Evolutionary conservation across 2,329 filamentous ascomycete genomes (phyloP).

Genomic region (Cladophialophora exuberans): DNA sequence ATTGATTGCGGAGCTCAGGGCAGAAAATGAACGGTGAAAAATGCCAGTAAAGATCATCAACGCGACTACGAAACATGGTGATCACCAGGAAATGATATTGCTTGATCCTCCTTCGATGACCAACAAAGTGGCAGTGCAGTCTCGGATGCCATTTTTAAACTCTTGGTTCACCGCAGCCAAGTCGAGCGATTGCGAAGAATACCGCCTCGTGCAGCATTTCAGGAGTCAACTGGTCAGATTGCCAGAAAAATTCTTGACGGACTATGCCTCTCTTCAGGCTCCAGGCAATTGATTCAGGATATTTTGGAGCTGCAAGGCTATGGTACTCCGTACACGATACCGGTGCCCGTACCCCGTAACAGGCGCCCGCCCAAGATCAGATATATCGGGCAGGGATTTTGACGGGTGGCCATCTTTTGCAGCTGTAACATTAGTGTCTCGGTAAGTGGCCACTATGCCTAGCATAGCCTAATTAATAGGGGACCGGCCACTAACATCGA

Average conservation of each 20-base stretch:
- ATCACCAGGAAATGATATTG: neutral
- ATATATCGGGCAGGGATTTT: too few relatives aligned
- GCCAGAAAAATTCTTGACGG: neutral
- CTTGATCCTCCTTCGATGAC: neutral
- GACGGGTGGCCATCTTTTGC: too few relatives aligned
- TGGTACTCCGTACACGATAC: too few relatives aligned
- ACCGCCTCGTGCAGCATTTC: neutral
- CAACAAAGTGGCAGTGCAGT: constrained; percentile 15
- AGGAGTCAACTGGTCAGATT: constrained; percentile 1
- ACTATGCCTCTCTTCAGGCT: neutral
- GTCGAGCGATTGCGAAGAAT: neutral
- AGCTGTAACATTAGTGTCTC: constrained; percentile 22
- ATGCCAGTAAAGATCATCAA: neutral
- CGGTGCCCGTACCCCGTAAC: too few relatives aligned
- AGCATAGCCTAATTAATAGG: constrained; percentile 6
- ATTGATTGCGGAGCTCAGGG: constrained; percentile 75
- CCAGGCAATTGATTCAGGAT: neutral
- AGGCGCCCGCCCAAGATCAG: too few relatives aligned
- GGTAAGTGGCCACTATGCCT: constrained; percentile 3
- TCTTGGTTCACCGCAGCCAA: constrained; percentile 4
- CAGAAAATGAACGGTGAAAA: constrained; percentile 77
- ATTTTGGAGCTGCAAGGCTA: too few relatives aligned
- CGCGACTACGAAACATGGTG: neutral
- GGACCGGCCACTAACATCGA: constrained; percentile 11
- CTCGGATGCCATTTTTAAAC: constrained; percentile 16